phyloP scores from a whole-genome alignment of 768 basidiomycete species.

The Trametes punicea region DNA sequence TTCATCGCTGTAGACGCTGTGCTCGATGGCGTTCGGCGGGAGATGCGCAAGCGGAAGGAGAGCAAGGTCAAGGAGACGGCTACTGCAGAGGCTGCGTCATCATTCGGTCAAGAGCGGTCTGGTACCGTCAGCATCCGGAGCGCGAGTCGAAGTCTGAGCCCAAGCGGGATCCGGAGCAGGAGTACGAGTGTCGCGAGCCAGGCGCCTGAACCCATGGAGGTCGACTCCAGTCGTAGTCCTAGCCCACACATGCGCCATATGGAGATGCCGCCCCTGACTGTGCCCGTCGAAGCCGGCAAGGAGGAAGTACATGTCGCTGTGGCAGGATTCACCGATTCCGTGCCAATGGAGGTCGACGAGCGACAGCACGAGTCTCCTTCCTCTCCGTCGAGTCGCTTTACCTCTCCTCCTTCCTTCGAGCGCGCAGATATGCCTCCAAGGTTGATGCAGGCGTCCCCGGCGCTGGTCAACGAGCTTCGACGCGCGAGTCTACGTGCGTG shows the following conservation, averaged over 20 bases:
- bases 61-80: slow-evolving; percentile 11
- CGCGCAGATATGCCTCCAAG: background rate
- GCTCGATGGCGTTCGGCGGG: slow-evolving; percentile 68
- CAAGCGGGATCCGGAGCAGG: slow-evolving; percentile 11
- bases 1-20: slow-evolving; percentile 88
- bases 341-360: slow-evolving; percentile 31
- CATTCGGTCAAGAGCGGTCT: slow-evolving; percentile 2
- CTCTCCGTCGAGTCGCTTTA: background rate
- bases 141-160: slow-evolving; percentile 4
- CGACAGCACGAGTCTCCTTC: background rate
- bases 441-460: slow-evolving; percentile 20
- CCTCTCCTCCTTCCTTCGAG: background rate
- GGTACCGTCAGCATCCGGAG: slow-evolving; percentile 23
- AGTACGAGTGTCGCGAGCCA: slow-evolving; percentile 16
- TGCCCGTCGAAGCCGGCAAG: slow-evolving; percentile 17
- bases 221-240: slow-evolving; percentile 17
- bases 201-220: slow-evolving; percentile 19
- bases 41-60: slow-evolving; percentile 43
- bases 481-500: slow-evolving; percentile 15
- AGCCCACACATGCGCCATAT: background rate
- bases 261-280: slow-evolving; percentile 19
- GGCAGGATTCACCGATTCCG: slow-evolving; percentile 21
- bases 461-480: slow-evolving; percentile 24
- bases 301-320: slow-evolving; percentile 25
- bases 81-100: slow-evolving; percentile 9